These are phyloP conservation scores for Oryza meridionalis DNA, from an alignment of 176 grass and related monocot genomes.

Conservation along the genomic window DNA sequence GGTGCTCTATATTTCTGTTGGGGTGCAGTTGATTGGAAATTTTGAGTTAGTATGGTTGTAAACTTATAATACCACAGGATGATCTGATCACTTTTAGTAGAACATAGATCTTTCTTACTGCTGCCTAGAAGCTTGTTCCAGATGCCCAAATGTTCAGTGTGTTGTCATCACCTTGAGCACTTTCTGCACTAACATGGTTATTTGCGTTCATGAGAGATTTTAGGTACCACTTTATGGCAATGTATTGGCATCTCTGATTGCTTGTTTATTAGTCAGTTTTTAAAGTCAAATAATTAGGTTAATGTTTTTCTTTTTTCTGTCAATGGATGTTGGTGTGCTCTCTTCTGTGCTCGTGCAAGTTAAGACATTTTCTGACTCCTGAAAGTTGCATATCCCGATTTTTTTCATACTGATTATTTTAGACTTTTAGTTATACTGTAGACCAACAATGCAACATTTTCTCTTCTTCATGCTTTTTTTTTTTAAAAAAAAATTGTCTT, in stretches of 20 bases:
- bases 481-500: background rate
- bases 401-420: conserved; percentile 3
- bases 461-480: background rate
- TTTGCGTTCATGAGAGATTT: background rate
- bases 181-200: background rate
- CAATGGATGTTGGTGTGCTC: background rate
- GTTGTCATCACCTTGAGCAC: background rate
- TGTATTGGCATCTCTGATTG: background rate
- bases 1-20: background rate
- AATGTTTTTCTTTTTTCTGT: background rate
- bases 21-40: background rate
- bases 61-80: background rate
- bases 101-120: background rate
- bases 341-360: background rate
- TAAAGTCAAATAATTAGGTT: background rate
- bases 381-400: background rate
- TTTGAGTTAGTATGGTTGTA: conserved; percentile 2
- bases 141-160: no score
- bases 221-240: background rate
- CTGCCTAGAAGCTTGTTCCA: background rate
- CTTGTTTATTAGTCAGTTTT: background rate
- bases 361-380: background rate
- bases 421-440: background rate
- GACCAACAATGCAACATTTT: background rate
- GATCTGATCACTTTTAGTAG: background rate